Conservation (phyloP, 805 yeast species). For the Huiozyma naganishii region DNA sequence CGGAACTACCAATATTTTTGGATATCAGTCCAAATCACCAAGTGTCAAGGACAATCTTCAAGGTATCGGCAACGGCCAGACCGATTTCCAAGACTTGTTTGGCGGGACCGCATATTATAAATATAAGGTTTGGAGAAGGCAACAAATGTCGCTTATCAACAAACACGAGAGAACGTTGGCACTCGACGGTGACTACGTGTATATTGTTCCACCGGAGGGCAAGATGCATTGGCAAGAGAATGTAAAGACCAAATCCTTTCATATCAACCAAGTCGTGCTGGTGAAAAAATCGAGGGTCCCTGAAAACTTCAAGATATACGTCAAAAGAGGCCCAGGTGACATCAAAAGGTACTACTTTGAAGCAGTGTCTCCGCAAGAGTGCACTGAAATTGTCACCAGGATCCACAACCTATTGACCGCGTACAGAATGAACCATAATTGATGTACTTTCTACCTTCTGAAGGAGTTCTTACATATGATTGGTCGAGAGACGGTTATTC, state of each 20-base stretch:
- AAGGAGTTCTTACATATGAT: not conserved
- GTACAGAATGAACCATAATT: conserved; percentile 35
- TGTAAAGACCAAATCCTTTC: conserved; percentile 79
- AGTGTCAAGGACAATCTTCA: conserved; percentile 6
- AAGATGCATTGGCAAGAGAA: conserved; percentile 63
- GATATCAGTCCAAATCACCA: conserved; percentile 11
- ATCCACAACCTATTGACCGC: conserved; percentile 48
- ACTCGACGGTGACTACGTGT: conserved; percentile 89
- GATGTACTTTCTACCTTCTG: not conserved
- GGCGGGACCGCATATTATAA: conserved; percentile 55
- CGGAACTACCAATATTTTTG: conserved; percentile 10
- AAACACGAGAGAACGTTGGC: conserved; percentile 76
- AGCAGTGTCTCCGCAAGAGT: conserved; percentile 48
- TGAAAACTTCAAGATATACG: conserved; percentile 69
- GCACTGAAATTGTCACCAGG: conserved; percentile 68
- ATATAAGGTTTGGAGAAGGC: conserved; percentile 82
- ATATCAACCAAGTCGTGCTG: conserved; percentile 63
- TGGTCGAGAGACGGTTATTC: not conserved
- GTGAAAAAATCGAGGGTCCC: conserved; percentile 76
- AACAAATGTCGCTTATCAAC: conserved; percentile 65
- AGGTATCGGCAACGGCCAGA: too few species aligned
- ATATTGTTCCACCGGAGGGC: conserved; percentile 70
- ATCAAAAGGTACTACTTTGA: conserved; percentile 83
- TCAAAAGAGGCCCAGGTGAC: conserved; percentile 49
- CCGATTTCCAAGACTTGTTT: conserved; percentile 21